These are phyloP conservation scores for Davidsoniella australis DNA, from an alignment of 2,329 filamentous ascomycete species.

Conservation along the genomic window DNA sequence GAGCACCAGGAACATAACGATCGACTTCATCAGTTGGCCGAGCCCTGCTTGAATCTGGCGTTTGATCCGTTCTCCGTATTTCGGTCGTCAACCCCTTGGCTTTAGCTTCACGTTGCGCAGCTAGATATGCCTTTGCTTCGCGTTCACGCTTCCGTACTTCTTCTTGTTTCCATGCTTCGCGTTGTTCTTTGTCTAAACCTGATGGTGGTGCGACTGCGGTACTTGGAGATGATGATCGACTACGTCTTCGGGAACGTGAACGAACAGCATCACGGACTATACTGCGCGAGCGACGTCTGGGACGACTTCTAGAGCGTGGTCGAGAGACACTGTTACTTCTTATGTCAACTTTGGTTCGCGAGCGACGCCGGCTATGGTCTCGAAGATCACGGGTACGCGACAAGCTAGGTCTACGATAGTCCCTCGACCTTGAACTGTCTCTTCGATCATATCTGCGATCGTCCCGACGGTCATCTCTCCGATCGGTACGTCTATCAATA, in stretches of 20 bases:
- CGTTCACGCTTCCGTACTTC: conserved; percentile 45
- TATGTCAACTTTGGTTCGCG: conserved; percentile 14
- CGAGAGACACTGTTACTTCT: neutral
- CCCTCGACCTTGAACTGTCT: neutral
- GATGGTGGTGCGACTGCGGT: conserved; percentile 22
- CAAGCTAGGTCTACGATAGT: too few relatives aligned
- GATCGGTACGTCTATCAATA: conserved; percentile 19
- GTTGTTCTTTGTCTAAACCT: conserved; percentile 28
- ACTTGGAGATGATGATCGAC: conserved; percentile 28
- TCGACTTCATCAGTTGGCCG: conserved; percentile 21
- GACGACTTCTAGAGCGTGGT: conserved; percentile 10
- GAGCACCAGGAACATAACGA: conserved; percentile 29
- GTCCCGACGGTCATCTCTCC: conserved; percentile 18
- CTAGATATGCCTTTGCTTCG: conserved; percentile 47
- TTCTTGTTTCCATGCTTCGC: conserved; percentile 41
- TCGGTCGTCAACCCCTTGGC: conserved; percentile 35
- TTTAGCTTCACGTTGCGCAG: conserved; percentile 42
- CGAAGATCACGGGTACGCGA: conserved; percentile 9
- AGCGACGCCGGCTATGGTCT: conserved; percentile 20
- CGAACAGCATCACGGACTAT: conserved; percentile 15
- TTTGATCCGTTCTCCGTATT: conserved; percentile 23
- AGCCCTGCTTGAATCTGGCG: conserved; percentile 22
- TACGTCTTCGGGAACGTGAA: conserved; percentile 24
- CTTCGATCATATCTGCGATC: conserved; percentile 19
- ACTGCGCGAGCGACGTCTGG: conserved; percentile 5